phyloP scores from a whole-genome alignment of 495 filamentous ascomycete genomes.

The Penicillium silybi region DNA sequence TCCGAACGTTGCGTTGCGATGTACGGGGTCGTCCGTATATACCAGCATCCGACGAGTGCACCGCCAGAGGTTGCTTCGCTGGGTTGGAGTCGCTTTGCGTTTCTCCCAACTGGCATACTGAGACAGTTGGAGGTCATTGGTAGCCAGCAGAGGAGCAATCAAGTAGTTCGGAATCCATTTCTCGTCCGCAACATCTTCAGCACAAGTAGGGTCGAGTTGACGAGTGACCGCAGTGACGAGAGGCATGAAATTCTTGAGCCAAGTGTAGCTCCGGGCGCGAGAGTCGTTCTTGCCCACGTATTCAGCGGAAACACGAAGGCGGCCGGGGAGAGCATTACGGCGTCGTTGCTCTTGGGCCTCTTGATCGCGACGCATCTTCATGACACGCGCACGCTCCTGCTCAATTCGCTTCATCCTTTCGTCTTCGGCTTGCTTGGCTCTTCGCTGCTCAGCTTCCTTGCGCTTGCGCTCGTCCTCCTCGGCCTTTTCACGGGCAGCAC shows the following conservation, averaged over 20 bases:
- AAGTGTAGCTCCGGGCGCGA: constrained; percentile 39
- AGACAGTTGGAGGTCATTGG: constrained; percentile 69
- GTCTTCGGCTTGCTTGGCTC: constrained; percentile 51
- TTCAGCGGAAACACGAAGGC: constrained; percentile 46
- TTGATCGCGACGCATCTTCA: constrained; percentile 45
- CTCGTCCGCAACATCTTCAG: constrained; percentile 46
- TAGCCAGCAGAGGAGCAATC: constrained; percentile 68
- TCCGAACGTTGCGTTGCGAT: constrained; percentile 35
- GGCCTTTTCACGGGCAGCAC: constrained; percentile 43
- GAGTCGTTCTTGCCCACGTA: constrained; percentile 46
- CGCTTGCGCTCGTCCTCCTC: constrained; percentile 51
- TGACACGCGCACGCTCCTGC: constrained; percentile 51
- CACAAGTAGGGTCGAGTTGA: constrained; percentile 45
- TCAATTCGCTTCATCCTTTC: constrained; percentile 52
- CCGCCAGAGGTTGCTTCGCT: constrained; percentile 51
- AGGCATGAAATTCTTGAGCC: constrained; percentile 50
- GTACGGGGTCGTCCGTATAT: constrained; percentile 39
- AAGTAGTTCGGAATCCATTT: constrained; percentile 76
- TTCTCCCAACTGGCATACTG: constrained; percentile 71
- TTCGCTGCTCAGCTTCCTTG: constrained; percentile 49
- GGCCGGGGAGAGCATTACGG: constrained; percentile 52
- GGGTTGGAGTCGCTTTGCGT: constrained; percentile 41
- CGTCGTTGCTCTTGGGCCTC: constrained; percentile 55
- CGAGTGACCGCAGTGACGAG: constrained; percentile 46
- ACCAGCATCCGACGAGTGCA: constrained; percentile 49